phyloP scores from a whole-genome alignment of 148 eudicot species.

The Rhododendron ferrugineum region DNA sequence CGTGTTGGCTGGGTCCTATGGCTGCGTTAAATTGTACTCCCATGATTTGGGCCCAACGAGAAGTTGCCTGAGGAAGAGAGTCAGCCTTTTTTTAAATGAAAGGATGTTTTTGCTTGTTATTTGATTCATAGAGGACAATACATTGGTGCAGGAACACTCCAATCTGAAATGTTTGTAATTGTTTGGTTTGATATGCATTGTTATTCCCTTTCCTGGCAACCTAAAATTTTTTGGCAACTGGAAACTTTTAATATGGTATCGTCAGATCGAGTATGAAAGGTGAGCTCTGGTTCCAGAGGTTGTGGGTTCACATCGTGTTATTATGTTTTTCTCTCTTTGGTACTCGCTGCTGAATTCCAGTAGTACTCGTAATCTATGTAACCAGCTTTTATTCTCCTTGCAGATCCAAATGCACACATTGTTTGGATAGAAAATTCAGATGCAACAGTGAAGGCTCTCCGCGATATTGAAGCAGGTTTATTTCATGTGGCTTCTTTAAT shows the following conservation, averaged over 20 bases:
- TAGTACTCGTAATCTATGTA: neutral
- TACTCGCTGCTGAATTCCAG: neutral
- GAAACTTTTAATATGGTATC: neutral
- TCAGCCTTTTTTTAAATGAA: neutral
- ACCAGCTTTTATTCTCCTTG: slow-evolving; percentile 9
- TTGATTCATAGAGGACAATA: no score
- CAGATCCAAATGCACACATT: slow-evolving; percentile 93
- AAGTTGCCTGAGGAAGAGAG: neutral
- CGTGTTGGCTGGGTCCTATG: neutral
- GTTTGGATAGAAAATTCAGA: slow-evolving; percentile 76
- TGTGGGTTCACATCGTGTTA: neutral
- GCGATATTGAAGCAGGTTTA: slow-evolving; percentile 80
- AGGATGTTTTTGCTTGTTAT: neutral
- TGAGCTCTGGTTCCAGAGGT: neutral
- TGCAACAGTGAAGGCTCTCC: slow-evolving; percentile 70
- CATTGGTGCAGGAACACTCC: neutral
- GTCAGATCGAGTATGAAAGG: neutral
- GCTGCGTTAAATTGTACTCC: neutral
- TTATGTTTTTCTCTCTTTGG: neutral
- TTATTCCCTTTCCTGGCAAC: neutral
- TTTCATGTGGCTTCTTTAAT: slow-evolving; percentile 7
- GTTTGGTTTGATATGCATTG: neutral
- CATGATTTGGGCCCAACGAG: neutral
- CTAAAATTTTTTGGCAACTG: neutral
- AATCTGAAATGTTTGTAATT: neutral